phyloP scores from a whole-genome alignment of 129 eudicot genomes.

The Lactuca saligna region DNA sequence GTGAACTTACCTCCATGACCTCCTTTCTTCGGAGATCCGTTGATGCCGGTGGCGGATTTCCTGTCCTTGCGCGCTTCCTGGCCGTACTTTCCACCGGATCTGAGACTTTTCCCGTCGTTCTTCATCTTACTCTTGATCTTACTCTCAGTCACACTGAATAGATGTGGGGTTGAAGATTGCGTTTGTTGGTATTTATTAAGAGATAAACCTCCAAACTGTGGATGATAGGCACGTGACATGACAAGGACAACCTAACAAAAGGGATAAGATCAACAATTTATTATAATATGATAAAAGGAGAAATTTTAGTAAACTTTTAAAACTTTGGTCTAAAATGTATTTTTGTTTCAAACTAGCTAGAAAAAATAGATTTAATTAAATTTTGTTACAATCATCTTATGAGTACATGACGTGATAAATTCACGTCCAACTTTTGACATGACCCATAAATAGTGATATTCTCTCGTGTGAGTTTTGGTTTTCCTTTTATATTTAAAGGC shows the following conservation, averaged over 20 bases:
- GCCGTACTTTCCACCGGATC: conserved; percentile 34
- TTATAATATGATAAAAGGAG: background rate
- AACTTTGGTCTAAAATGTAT: too few relatives aligned
- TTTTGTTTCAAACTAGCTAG: too few relatives aligned
- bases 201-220: conserved; percentile 4
- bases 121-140: conserved; percentile 42
- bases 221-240: conserved; percentile 24
- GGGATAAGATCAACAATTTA: conserved; percentile 20
- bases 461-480: background rate
- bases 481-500: background rate
- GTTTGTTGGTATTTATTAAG: conserved; percentile 18
- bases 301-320: too few relatives aligned
- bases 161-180: background rate
- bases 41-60: conserved; percentile 63
- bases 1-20: conserved; percentile 94
- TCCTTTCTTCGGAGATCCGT: conserved; percentile 84
- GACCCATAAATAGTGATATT: too few relatives aligned
- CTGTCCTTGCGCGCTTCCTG: conserved; percentile 52
- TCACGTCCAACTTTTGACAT: background rate
- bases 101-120: conserved; percentile 48
- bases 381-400: background rate
- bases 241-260: background rate
- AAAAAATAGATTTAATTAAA: too few relatives aligned
- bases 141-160: background rate
- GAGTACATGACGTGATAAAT: background rate